Evolutionary conservation across 2,329 filamentous ascomycete species (phyloP).

Genomic region (Calonectria pseudoreteaudii): DNA sequence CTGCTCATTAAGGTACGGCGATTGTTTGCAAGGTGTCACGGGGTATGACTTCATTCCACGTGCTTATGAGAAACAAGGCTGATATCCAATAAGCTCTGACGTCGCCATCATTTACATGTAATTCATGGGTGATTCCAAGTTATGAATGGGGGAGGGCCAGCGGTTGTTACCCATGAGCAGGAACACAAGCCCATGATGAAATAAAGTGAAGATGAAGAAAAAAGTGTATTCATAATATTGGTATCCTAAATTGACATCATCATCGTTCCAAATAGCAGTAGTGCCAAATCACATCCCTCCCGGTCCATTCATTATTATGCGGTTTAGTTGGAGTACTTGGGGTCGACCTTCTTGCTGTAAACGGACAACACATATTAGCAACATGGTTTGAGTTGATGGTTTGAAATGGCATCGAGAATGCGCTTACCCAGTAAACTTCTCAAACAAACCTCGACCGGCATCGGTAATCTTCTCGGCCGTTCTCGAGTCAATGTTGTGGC

Average conservation of each 20-base stretch:
- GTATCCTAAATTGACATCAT: conserved; percentile 18
- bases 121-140: background rate
- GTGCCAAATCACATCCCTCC: background rate
- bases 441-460: conserved; percentile 47
- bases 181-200: background rate
- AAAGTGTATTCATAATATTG: conserved; percentile 13
- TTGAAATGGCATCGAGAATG: background rate
- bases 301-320: background rate
- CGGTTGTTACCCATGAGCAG: background rate
- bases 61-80: background rate
- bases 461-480: conserved; percentile 56
- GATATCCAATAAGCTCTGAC: background rate
- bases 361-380: conserved; percentile 2
- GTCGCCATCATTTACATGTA: background rate
- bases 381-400: background rate
- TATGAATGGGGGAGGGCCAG: background rate
- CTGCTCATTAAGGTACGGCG: background rate
- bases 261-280: conserved; percentile 13
- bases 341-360: conserved; percentile 36
- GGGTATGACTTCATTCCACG: conserved; percentile 16
- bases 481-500: conserved; percentile 47
- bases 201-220: background rate
- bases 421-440: conserved; percentile 53
- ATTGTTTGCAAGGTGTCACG: background rate
- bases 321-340: conserved; percentile 51